Base-by-base conservation (phyloP, 768 basidiomycete species). In the Boletus rufocinnamomeus region DNA sequence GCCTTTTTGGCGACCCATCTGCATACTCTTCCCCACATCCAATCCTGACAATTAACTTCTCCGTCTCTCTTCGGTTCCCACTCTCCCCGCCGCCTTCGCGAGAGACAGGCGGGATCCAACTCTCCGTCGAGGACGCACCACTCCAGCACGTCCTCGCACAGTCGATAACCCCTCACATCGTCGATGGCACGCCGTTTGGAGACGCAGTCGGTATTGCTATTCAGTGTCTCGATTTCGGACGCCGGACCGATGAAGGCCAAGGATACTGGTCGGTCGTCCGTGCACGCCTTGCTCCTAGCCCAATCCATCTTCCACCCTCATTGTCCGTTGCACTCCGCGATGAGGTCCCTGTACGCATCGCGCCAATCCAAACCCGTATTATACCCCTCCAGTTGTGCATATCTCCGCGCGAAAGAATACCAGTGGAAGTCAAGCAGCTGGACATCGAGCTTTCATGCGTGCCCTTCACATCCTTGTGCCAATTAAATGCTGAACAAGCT, bases 1-100 rank as follows among this genome's bases (percentile, higher is more conserved):
- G 93, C 61, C 78, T 94, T 48, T 95, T 93, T 69, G 92, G 92
- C 8, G 89, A 91, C 70, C 90, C 91, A 11, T 73, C 63, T 34
- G 72, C 69, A 17, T 63, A 73, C 11, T 73, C 72, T 9, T 75
- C 69, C 25, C 72, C 78, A 1, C 55, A 75, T 4, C 92, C 91
- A 0, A 74, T 77, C 14, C 82, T 91, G 57, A 80, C 74, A 23
- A 73, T 94, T 60, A 77, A 76, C 4, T 63, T 93, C 48, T 69
- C 71, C 0, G 75, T 87, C 27, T 73, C 77, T 14, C 54, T 83
- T 10, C 79, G 83, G 32, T 61, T 69, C 0, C 60, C 66, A 6
- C 55, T 16, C 35, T 38, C 34, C 14, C 34, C 55, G 5, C 9
- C 45, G 5, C 34, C n/a, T 35, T 34, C n/a, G 4, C 44, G 28